Percentiles rank a stretch among this genome's conserved stretches.
Conservation (phyloP, 371 early-diverging fungal species). For the Nematocida parisii region DNA sequence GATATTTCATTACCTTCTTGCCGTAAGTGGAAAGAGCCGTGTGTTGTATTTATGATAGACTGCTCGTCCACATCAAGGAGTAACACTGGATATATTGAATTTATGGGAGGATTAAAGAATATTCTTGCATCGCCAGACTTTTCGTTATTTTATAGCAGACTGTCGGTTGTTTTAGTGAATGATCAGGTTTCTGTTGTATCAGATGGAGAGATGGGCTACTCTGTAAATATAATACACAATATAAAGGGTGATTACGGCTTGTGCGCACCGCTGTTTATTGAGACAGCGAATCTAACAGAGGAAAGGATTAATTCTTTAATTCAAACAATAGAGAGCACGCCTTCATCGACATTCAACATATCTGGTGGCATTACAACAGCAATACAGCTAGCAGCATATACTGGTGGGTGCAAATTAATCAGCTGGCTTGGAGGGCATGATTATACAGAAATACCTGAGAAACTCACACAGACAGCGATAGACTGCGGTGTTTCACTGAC, state of each 20-base stretch:
- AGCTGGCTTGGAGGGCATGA: constrained; percentile 37
- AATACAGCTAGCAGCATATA: constrained; percentile 41
- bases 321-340: background rate
- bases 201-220: constrained; percentile 36
- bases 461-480: constrained; percentile 3
- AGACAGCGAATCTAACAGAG: constrained; percentile 46
- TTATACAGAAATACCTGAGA: background rate
- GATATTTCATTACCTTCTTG: constrained; percentile 29
- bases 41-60: constrained; percentile 42
- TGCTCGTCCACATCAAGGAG: background rate
- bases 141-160: constrained; percentile 34
- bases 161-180: constrained; percentile 22
- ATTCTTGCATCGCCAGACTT: constrained; percentile 31
- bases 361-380: constrained; percentile 3
- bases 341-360: background rate
- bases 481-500: constrained; percentile 38
- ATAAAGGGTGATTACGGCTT: constrained; percentile 29
- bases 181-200: constrained; percentile 29
- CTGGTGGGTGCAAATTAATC: constrained; percentile 40
- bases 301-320: constrained; percentile 26
- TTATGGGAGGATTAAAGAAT: constrained; percentile 5
- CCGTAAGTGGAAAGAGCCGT: constrained; percentile 56
- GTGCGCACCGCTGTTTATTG: constrained; percentile 48
- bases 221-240: constrained; percentile 11
- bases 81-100: constrained; percentile 20